phyloP scores from a whole-genome alignment of 2,329 filamentous ascomycete genomes.

The Rutstroemia sp. region DNA sequence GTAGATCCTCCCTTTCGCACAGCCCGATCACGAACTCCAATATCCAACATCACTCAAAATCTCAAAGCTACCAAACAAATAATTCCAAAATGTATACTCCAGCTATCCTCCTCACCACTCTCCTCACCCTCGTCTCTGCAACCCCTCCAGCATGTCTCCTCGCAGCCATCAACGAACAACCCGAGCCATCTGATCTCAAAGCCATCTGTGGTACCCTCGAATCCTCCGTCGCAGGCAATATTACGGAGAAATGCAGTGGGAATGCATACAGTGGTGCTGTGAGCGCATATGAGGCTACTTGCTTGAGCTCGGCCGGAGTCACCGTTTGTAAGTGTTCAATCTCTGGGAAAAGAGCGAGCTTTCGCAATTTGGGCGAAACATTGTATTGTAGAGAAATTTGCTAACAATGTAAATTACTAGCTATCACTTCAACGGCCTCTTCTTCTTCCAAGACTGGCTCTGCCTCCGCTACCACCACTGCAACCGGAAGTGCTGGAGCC shows the following conservation, averaged over 20 bases:
- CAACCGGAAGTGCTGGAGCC: not conserved
- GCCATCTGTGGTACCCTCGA: slow-evolving; percentile 8
- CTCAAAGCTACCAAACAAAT: not conserved
- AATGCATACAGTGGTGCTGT: not conserved
- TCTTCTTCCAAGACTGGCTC: not conserved
- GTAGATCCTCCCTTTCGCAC: not conserved
- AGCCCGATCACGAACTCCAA: not conserved
- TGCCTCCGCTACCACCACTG: not conserved
- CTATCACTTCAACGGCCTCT: not conserved
- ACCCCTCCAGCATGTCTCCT: slow-evolving; percentile 25
- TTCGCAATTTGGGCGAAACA: not conserved
- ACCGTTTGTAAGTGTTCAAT: not conserved
- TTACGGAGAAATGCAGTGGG: slow-evolving; percentile 7
- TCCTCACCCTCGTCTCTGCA: slow-evolving; percentile 14
- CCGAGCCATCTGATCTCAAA: slow-evolving; percentile 11
- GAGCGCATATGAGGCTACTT: slow-evolving; percentile 9
- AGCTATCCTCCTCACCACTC: slow-evolving; percentile 18
- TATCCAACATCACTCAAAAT: not conserved
- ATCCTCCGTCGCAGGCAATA: slow-evolving; percentile 9
- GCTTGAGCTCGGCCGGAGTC: slow-evolving; percentile 4
- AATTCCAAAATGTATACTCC: slow-evolving; percentile 19
- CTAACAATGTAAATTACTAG: not conserved
- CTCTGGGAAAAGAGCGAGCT: not conserved
- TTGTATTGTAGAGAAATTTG: not conserved
- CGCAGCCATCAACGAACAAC: slow-evolving; percentile 14